Evolutionary conservation across 2,329 filamentous ascomycete species (phyloP).

Genomic region (Trichoderma koningii): DNA sequence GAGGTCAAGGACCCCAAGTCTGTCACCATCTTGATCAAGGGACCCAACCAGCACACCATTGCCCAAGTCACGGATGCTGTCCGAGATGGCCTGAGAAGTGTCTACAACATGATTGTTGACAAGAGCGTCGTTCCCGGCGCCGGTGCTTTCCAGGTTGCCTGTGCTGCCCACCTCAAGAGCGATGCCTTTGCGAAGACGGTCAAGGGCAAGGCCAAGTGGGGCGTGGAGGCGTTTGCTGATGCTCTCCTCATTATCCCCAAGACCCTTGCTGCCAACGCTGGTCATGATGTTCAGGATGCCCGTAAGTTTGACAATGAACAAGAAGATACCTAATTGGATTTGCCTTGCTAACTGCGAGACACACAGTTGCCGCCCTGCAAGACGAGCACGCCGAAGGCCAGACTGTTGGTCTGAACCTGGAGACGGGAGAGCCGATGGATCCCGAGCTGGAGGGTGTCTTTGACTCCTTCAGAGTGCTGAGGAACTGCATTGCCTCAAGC

Average conservation of each 20-base stretch:
- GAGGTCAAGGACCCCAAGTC: constrained; percentile 99
- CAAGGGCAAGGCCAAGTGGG: constrained; percentile 97
- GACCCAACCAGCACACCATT: constrained; percentile 95
- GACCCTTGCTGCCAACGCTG: constrained; percentile 92
- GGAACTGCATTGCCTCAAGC: constrained; percentile 91
- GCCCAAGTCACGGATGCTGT: constrained; percentile 96
- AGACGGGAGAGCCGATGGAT: constrained; percentile 91
- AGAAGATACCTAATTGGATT: not conserved
- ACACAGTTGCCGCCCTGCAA: constrained; percentile 76
- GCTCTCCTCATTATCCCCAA: constrained; percentile 95
- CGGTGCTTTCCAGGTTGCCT: constrained; percentile 94
- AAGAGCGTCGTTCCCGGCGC: constrained; percentile 91
- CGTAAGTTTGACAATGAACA: constrained; percentile 58
- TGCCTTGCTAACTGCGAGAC: constrained; percentile 27
- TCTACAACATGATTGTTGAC: constrained; percentile 99
- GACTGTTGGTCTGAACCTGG: constrained; percentile 80
- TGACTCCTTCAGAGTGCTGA: constrained; percentile 91
- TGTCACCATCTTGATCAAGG: constrained; percentile 96
- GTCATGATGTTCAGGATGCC: constrained; percentile 94
- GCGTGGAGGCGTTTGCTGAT: constrained; percentile 92
- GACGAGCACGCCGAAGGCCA: constrained; percentile 85
- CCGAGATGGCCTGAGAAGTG: constrained; percentile 88
- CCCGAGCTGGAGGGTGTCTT: constrained; percentile 89
- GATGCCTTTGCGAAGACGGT: constrained; percentile 85
- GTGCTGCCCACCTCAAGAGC: constrained; percentile 81